Percentiles rank a stretch among this genome's conserved stretches.
phyloP scores from a whole-genome alignment of 75 land plant species.

The Cunninghamia lanceolata region DNA sequence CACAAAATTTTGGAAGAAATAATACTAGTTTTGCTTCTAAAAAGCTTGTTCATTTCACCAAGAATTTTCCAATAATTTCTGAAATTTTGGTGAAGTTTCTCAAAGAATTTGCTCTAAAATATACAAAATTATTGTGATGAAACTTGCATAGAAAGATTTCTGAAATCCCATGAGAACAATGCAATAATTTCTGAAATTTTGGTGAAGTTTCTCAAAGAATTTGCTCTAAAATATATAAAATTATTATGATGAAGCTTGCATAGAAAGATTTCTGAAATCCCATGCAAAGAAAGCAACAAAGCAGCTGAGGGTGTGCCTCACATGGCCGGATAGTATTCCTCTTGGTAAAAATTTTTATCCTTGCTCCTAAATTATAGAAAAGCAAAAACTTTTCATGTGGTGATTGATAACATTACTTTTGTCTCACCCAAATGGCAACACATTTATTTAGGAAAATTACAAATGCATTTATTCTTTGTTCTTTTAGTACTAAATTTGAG shows the following conservation, averaged over 20 bases:
- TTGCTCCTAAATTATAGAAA: neutral
- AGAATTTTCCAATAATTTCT: constrained; percentile 9
- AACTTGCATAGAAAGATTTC: constrained; percentile 65
- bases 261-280: constrained; percentile 71
- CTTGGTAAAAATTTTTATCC: constrained; percentile 40
- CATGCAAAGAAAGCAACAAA: constrained; percentile 88
- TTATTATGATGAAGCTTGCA: constrained; percentile 60
- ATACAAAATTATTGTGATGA: constrained; percentile 55
- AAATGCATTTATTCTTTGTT: neutral
- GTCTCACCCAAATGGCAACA: neutral
- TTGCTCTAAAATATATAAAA: constrained; percentile 23
- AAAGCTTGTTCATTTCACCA: neutral
- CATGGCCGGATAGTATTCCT: constrained; percentile 75
- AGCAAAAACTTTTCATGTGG: neutral
- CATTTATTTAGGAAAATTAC: neutral
- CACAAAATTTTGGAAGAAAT: too few relatives aligned
- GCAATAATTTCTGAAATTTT: constrained; percentile 14
- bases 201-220: neutral
- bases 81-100: neutral
- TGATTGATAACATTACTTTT: neutral
- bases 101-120: neutral
- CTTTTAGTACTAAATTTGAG: neutral
- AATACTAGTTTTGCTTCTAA: neutral
- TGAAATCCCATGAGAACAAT: constrained; percentile 69
- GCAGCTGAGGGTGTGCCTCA: constrained; percentile 68